These are phyloP conservation scores for Rhodamnia rubescens DNA, from an alignment of 345 rosid species.

Conservation along the genomic window DNA sequence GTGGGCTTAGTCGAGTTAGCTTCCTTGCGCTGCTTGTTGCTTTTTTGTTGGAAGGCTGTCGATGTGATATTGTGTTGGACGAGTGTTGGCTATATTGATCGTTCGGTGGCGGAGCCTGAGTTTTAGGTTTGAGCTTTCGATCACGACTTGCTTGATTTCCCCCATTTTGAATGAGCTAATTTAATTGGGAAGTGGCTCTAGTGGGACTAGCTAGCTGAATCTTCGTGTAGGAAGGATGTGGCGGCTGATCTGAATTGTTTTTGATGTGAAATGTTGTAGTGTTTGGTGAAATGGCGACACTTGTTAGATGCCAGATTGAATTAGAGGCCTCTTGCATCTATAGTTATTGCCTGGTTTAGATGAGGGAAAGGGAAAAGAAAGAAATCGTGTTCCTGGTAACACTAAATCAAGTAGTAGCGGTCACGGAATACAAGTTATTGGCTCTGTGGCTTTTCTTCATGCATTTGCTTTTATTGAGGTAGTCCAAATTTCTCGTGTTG, in stretches of 20 bases:
- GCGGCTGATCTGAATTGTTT: neutral
- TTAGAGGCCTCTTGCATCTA: neutral
- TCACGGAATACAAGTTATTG: neutral
- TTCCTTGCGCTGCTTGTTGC: neutral
- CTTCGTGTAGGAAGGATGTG: neutral
- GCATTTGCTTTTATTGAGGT: neutral
- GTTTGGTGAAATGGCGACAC: too few species aligned
- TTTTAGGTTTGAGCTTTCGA: neutral
- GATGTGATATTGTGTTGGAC: neutral
- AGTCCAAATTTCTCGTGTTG: neutral
- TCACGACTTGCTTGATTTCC: neutral
- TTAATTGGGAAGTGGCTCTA: neutral
- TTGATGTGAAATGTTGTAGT: neutral
- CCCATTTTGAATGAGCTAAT: neutral
- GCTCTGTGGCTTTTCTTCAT: neutral
- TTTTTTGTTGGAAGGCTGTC: neutral
- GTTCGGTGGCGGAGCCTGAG: rapidly evolving
- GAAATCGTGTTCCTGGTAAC: neutral
- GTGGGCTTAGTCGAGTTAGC: neutral
- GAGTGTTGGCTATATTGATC: neutral
- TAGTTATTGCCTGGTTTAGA: neutral
- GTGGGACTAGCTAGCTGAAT: neutral
- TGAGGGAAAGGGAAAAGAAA: neutral
- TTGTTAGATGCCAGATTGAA: neutral
- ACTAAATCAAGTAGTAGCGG: neutral